Base-by-base conservation (phyloP, 306 rosid genomes). In the Corylus heterophylla region DNA sequence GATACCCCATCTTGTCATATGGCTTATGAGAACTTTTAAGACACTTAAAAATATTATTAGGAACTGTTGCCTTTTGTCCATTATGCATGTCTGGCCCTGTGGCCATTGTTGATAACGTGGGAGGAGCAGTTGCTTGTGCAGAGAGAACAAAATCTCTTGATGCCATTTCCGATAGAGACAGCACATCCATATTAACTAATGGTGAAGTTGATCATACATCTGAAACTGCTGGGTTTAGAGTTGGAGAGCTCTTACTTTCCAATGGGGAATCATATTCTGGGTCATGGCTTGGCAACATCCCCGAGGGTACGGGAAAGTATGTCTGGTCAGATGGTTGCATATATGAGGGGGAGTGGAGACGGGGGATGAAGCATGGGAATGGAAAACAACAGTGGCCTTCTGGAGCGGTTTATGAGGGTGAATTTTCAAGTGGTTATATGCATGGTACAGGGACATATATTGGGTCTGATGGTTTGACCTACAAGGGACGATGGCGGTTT, bases 51-150 rank as follows among this genome's bases (percentile, higher is more conserved):
- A 79, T 80, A 79, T 82, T 80, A 49, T 81, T 83, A 85, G 88
- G 88, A 81, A 79, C 54, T 52, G 79, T 76, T 80, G 78, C 77
- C 86, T 86, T 87, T 85, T 79, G 84, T 78, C 76, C 88, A 87
- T 92, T 91, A 82, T 95, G 98, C 96, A 95, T 95, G 99, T 95
- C 99, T 95, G 90, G 90, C 97, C 90, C 87, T 81, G 98, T 76
- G 93, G 94, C 92, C 91, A 86, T 78, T 71, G 90, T 67, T 85
- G 94, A 67, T 78, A 87, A 74, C 54, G 84, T 79, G 85, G 92
- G 79, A 80, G 91, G 87, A 88, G 85, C 84, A 79, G 81, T 73
- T 83, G 59, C 87, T 74, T 78, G 55, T 86, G 84, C 89, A 76
- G 97, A 92, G 82, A 94, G 97, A 88, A 93, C 97, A 75, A 80